Conservation (phyloP, 2,329 filamentous ascomycete species). For the Sarocladiaceae sp. region DNA sequence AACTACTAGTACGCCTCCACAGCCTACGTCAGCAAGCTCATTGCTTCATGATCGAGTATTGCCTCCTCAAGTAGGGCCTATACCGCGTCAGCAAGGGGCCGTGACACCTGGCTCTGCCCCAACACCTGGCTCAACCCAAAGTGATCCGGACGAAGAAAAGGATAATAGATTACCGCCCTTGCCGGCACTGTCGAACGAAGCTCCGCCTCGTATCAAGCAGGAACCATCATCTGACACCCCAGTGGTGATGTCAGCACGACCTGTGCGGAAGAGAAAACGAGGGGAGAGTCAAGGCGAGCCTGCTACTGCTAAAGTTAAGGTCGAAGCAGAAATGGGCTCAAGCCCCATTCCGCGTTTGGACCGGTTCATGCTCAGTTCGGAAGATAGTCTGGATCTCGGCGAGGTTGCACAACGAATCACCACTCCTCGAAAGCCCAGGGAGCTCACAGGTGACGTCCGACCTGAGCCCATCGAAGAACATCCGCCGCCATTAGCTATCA, state of each 20-base stretch:
- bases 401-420: conserved; percentile 25
- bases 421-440: conserved; percentile 30
- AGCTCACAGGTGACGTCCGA: background rate
- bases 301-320: conserved; percentile 33
- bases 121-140: conserved; percentile 8
- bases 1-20: too few species aligned
- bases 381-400: conserved; percentile 55
- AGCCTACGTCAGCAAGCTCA: too few species aligned
- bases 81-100: too few species aligned
- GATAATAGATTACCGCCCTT: conserved; percentile 19
- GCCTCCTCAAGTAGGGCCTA: too few species aligned
- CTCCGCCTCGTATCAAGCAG: conserved; percentile 31
- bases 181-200: conserved; percentile 9
- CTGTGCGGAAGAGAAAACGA: conserved; percentile 41
- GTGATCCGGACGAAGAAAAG: conserved; percentile 9
- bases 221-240: conserved; percentile 49
- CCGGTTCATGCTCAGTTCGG: conserved; percentile 18
- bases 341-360: conserved; percentile 19
- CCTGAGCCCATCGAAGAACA: background rate
- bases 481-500: background rate
- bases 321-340: conserved; percentile 26
- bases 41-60: too few species aligned
- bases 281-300: conserved; percentile 17
- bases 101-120: too few species aligned
- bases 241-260: conserved; percentile 44